phyloP scores from a whole-genome alignment of 2,329 filamentous ascomycete species.

The Beauveria scarabaeidicola region DNA sequence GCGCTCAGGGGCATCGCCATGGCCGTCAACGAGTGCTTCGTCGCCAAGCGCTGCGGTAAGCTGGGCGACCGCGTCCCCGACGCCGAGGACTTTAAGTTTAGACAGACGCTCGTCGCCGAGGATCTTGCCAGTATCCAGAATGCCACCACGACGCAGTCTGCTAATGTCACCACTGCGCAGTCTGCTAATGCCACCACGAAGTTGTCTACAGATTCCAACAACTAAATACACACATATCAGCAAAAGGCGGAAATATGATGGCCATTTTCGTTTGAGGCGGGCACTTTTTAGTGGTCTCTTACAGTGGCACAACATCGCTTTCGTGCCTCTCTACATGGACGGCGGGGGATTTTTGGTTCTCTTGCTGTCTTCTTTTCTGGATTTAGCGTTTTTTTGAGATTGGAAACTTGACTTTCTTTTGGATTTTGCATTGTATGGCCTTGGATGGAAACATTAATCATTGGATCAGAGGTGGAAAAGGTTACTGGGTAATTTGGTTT shows the following conservation, averaged over 20 bases:
- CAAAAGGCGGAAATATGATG: not conserved
- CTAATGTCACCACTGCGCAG: too few relatives aligned
- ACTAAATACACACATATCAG: not conserved
- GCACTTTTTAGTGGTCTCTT: not conserved
- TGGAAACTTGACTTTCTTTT: too few relatives aligned
- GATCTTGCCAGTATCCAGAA: not conserved
- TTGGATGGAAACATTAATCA: too few relatives aligned
- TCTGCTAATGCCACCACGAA: too few relatives aligned
- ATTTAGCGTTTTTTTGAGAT: too few relatives aligned
- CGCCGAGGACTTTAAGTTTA: not conserved
- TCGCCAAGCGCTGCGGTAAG: constrained; percentile 18
- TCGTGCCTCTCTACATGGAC: not conserved
- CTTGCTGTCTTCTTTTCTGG: too few relatives aligned
- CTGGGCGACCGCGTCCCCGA: constrained; percentile 16
- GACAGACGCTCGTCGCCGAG: not conserved
- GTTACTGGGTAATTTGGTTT: too few relatives aligned
- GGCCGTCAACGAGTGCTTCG: constrained; percentile 24
- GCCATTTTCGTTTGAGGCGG: not conserved
- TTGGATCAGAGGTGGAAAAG: too few relatives aligned
- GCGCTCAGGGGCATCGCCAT: constrained; percentile 20
- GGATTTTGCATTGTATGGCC: too few relatives aligned
- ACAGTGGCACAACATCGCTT: not conserved
- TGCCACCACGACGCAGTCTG: not conserved
- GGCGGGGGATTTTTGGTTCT: too few relatives aligned
- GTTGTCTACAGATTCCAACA: too few relatives aligned